These are phyloP conservation scores for Albizia julibrissin DNA, from an alignment of 306 rosid genomes.

Conservation along the genomic window DNA sequence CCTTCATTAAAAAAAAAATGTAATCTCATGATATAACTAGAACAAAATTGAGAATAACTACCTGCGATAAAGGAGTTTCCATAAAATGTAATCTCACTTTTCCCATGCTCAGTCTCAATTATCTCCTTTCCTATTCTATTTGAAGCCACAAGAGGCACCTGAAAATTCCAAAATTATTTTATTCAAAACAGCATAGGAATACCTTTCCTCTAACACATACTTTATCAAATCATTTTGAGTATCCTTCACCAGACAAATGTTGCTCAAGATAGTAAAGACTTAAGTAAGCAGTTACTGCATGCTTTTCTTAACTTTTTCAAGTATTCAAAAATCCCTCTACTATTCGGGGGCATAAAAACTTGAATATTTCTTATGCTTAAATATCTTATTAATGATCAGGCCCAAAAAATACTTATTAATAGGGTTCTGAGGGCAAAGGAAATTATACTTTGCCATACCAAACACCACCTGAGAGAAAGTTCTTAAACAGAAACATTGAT, in stretches of 20 bases:
- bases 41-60: constrained; percentile 37
- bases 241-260: background rate
- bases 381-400: background rate
- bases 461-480: background rate
- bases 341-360: background rate
- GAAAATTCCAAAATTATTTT: constrained; percentile 40
- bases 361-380: background rate
- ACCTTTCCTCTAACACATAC: background rate
- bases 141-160: constrained; percentile 96
- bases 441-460: background rate
- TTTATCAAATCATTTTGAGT: no score
- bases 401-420: background rate
- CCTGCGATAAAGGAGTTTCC: constrained; percentile 98
- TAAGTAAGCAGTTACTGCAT: no score
- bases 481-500: constrained; percentile 8
- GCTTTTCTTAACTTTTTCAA: background rate
- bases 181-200: background rate
- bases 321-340: background rate
- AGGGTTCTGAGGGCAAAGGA: background rate
- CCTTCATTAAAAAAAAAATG: background rate
- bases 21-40: background rate
- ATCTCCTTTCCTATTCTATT: constrained; percentile 88
- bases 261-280: constrained; percentile 16
- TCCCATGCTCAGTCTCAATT: constrained; percentile 86
- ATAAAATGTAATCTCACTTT: constrained; percentile 74